Evolutionary conservation across 2,329 filamentous ascomycete genomes (phyloP).

Genomic region (Colletotrichum karsti): DNA sequence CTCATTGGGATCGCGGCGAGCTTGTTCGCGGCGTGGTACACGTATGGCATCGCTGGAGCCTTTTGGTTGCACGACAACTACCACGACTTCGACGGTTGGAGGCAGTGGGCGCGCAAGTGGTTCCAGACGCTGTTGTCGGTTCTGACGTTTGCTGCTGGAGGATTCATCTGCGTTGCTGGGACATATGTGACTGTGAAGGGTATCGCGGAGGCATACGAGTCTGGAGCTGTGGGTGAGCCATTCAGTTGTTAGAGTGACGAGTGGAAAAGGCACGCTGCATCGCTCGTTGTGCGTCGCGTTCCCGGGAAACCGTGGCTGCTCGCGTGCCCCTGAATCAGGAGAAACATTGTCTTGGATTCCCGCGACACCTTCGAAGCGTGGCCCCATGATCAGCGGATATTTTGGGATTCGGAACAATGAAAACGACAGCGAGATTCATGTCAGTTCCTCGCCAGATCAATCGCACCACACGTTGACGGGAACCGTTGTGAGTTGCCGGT

Average conservation of each 20-base stretch:
- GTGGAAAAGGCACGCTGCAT: too few species aligned
- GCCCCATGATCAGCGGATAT: too few species aligned
- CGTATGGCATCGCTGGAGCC: slow-evolving; percentile 59
- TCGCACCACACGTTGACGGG: too few species aligned
- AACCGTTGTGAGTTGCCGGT: too few species aligned
- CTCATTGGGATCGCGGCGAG: slow-evolving; percentile 58
- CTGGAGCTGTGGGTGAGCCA: slow-evolving; percentile 8
- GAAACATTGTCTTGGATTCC: neutral
- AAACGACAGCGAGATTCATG: too few species aligned
- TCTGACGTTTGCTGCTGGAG: slow-evolving; percentile 52
- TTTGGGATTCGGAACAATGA: too few species aligned
- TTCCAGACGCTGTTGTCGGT: slow-evolving; percentile 47
- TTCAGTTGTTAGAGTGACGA: slow-evolving; percentile 26
- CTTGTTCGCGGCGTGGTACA: slow-evolving; percentile 63
- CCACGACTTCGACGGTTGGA: slow-evolving; percentile 47
- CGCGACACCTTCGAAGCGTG: too few species aligned
- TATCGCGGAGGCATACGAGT: slow-evolving; percentile 33
- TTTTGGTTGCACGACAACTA: slow-evolving; percentile 62
- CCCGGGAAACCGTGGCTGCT: too few species aligned
- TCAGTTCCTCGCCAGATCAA: too few species aligned
- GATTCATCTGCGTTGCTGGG: slow-evolving; percentile 57
- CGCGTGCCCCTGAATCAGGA: neutral
- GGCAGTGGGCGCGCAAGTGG: slow-evolving; percentile 46
- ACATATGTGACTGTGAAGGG: slow-evolving; percentile 56
- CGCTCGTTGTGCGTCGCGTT: too few species aligned